Percentiles rank a stretch among this genome's conserved stretches.
phyloP scores from a whole-genome alignment of 2,329 filamentous ascomycete genomes.

The Botrytis sinoallii region DNA sequence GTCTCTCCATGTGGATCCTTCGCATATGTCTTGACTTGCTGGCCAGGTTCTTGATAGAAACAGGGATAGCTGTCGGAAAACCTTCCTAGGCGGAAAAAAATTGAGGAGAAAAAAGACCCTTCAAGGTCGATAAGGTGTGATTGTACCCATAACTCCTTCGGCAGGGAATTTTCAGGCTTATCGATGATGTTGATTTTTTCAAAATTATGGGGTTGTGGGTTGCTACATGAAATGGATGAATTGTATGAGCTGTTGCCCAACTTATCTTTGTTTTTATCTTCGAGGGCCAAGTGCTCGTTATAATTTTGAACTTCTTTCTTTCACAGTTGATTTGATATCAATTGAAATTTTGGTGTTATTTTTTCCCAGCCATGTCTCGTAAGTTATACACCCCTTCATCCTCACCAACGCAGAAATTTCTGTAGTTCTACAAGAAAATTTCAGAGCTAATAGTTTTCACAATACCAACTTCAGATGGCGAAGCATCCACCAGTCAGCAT shows the following conservation, averaged over 20 bases:
- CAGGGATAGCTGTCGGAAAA: background rate
- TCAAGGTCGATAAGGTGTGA: background rate
- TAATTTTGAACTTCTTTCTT: background rate
- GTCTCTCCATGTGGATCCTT: background rate
- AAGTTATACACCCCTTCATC: background rate
- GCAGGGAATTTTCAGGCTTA: background rate
- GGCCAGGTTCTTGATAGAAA: background rate
- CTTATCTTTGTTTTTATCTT: background rate
- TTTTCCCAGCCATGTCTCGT: background rate
- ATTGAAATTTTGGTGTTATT: background rate
- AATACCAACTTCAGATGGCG: background rate
- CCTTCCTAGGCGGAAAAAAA: background rate
- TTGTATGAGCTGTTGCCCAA: background rate
- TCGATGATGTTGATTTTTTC: constrained; percentile 3
- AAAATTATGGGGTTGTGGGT: constrained; percentile 5
- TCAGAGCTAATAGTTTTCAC: background rate
- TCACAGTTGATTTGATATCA: background rate
- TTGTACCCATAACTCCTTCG: background rate
- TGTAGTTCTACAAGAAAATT: background rate
- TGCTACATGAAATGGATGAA: background rate
- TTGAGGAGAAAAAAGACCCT: background rate
- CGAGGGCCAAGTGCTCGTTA: background rate
- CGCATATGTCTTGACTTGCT: background rate
- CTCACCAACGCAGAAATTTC: background rate
- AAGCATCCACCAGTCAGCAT: background rate